Percentiles rank a stretch among this genome's conserved stretches.
Conservation (phyloP, 345 rosid genomes). For the Arabis hirsuta region DNA sequence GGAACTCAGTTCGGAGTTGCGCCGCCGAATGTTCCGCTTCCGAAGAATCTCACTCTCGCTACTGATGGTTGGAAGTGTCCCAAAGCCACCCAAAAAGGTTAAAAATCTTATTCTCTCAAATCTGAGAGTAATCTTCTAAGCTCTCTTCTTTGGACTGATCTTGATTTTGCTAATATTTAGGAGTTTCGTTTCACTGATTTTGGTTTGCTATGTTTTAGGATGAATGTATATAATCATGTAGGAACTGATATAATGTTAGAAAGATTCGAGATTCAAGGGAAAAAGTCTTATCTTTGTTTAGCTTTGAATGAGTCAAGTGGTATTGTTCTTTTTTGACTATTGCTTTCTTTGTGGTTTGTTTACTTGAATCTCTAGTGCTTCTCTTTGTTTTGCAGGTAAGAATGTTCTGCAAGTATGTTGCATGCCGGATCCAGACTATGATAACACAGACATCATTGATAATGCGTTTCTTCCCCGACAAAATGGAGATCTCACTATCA, state of each 20-base stretch:
- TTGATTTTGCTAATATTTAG: constrained; percentile 11
- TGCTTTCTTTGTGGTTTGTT: constrained; percentile 21
- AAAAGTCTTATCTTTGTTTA: constrained; percentile 27
- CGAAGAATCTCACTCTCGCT: constrained; percentile 62
- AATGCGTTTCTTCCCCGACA: constrained; percentile 66
- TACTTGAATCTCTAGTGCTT: neutral
- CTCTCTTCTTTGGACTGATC: neutral
- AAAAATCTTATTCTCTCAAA: neutral
- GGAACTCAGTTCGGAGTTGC: constrained; percentile 91
- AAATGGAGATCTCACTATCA: constrained; percentile 82
- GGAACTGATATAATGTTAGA: constrained; percentile 10
- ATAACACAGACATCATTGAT: constrained; percentile 53
- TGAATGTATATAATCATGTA: constrained; percentile 13
- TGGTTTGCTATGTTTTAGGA: constrained; percentile 12
- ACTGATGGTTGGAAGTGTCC: constrained; percentile 83
- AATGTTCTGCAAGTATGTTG: constrained; percentile 73
- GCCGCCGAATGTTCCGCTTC: constrained; percentile 73
- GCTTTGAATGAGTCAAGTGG: constrained; percentile 35
- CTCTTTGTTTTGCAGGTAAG: constrained; percentile 53
- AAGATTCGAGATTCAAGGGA: constrained; percentile 30
- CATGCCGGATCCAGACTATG: constrained; percentile 50
- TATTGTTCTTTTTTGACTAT: constrained; percentile 4
- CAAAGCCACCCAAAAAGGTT: constrained; percentile 59
- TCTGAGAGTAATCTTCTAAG: neutral
- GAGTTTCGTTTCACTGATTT: neutral